A percentile compares a stretch with the other conserved stretches of the same genome.
Evolutionary conservation across 805 yeast genomes (phyloP).

Genomic region (Cyberlindnera mississippiensis): DNA sequence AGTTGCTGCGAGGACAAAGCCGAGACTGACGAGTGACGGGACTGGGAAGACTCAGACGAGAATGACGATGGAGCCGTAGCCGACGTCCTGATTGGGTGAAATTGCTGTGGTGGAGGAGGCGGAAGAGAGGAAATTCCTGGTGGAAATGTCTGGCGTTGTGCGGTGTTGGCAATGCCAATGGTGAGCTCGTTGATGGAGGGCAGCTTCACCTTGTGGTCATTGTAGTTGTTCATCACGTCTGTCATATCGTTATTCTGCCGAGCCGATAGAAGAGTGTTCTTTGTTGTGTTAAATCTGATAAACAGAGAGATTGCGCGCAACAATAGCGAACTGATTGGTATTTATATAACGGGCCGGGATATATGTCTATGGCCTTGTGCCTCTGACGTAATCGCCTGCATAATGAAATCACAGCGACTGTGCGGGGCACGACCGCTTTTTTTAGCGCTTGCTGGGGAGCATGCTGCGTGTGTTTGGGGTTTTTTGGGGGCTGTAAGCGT

Average conservation of each 20-base stretch:
- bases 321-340: not conserved
- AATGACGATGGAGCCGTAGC: slow-evolving; percentile 1
- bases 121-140: no score
- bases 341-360: not conserved
- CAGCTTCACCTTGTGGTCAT: slow-evolving; percentile 13
- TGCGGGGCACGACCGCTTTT: not conserved
- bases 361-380: no score
- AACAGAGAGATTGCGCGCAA: not conserved
- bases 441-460: not conserved
- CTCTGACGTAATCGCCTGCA: slow-evolving; percentile 6
- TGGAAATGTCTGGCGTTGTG: slow-evolving; percentile 1
- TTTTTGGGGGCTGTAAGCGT: no score
- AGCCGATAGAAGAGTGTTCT: not conserved
- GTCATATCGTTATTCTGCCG: slow-evolving; percentile 1
- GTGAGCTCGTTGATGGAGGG: slow-evolving; percentile 22
- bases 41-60: slow-evolving; percentile 7
- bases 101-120: not conserved
- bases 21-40: slow-evolving; percentile 7
- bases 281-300: not conserved
- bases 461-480: no score
- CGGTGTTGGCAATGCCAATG: slow-evolving; percentile 8
- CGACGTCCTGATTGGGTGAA: not conserved
- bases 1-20: not conserved
- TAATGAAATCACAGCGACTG: slow-evolving; percentile 4
- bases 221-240: slow-evolving; percentile 5